phyloP scores from a whole-genome alignment of 2,329 filamentous ascomycete genomes.

The Colletotrichum viniferum region DNA sequence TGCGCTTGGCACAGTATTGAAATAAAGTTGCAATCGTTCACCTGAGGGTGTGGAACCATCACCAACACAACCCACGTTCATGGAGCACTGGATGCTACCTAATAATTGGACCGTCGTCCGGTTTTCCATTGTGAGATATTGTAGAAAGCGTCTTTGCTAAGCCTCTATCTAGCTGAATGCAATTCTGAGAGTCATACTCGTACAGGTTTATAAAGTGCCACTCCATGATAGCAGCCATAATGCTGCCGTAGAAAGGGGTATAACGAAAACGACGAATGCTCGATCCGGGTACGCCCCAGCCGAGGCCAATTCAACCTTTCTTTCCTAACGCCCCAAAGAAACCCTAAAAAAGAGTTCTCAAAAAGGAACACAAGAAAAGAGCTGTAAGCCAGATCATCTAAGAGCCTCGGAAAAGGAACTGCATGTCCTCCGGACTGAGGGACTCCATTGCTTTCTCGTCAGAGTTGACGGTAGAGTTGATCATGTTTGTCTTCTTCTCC shows the following conservation, averaged over 20 bases:
- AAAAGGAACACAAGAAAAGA: background rate
- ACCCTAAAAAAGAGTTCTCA: background rate
- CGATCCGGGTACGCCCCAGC: background rate
- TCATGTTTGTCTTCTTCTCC: slow-evolving; percentile 99
- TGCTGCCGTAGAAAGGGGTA: background rate
- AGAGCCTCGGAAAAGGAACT: slow-evolving; percentile 87
- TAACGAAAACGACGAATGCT: background rate
- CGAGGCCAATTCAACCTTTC: background rate
- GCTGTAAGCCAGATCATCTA: background rate
- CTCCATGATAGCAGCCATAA: background rate
- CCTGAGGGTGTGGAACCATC: background rate
- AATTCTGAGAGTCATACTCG: background rate
- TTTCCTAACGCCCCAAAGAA: background rate
- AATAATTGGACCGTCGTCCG: background rate
- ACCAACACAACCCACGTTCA: background rate
- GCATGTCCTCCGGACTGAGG: slow-evolving; percentile 87
- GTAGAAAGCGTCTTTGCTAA: background rate
- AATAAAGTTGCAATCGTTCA: background rate
- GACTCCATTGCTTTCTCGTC: slow-evolving; percentile 92
- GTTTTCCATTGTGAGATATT: background rate
- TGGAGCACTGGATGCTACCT: background rate
- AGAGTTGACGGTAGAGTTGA: slow-evolving; percentile 93
- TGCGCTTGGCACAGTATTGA: background rate
- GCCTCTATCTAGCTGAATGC: background rate
- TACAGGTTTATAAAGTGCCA: background rate